Percentiles rank a stretch among this genome's conserved stretches.
phyloP scores from a whole-genome alignment of 495 filamentous ascomycete genomes.

The Penicillium cinerascens region DNA sequence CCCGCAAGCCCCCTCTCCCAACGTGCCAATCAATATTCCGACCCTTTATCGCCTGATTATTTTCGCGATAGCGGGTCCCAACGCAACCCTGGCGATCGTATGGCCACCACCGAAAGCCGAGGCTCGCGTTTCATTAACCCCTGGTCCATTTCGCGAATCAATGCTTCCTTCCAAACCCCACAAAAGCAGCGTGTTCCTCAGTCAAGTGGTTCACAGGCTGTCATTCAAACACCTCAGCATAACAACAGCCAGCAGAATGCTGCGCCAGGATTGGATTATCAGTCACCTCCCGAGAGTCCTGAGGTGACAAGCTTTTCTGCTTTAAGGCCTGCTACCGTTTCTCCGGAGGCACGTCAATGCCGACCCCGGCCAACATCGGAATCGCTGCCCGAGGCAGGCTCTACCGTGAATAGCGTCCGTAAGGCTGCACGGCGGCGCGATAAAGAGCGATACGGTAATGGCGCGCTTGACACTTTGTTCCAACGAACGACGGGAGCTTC shows the following conservation, averaged over 20 bases:
- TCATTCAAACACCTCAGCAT: background rate
- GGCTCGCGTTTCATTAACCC: conserved; percentile 22
- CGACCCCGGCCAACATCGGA: background rate
- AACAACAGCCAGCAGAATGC: background rate
- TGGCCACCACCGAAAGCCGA: background rate
- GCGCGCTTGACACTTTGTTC: conserved; percentile 42
- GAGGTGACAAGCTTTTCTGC: conserved; percentile 5
- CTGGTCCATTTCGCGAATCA: conserved; percentile 31
- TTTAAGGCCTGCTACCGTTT: conserved; percentile 7
- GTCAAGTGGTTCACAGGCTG: background rate
- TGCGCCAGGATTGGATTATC: background rate
- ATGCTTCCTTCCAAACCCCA: conserved; percentile 19
- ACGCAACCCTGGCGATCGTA: background rate
- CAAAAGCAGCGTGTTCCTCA: background rate
- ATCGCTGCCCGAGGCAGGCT: background rate
- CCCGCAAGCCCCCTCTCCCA: background rate
- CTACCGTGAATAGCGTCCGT: background rate
- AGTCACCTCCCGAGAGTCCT: background rate
- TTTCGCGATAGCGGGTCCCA: background rate
- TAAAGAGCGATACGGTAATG: conserved; percentile 36
- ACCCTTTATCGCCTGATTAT: background rate
- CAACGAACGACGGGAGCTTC: conserved; percentile 24
- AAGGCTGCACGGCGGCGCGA: conserved; percentile 26
- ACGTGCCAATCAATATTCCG: background rate
- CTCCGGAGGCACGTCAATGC: conserved; percentile 3